phyloP scores from a whole-genome alignment of 768 basidiomycete species.

The Russula dissimulans region DNA sequence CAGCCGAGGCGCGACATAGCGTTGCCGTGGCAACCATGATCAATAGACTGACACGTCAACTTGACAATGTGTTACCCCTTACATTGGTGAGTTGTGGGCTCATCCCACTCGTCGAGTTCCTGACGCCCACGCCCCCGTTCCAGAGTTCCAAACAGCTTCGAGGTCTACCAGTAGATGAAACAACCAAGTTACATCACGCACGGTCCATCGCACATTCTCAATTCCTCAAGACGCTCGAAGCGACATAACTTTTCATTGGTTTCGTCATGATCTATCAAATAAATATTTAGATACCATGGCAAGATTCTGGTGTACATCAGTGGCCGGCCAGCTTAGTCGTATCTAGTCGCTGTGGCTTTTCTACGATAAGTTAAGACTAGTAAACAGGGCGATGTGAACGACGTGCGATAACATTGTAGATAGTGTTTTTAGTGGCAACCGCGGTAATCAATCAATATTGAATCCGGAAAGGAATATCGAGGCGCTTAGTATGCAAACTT shows the following conservation, averaged over 20 bases:
- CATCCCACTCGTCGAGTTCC: not conserved
- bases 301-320: not conserved
- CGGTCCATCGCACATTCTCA: constrained; percentile 12
- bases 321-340: not conserved
- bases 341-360: not conserved
- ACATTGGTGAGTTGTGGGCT: constrained; percentile 42
- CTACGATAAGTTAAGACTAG: not conserved
- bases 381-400: not conserved
- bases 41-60: constrained; percentile 44
- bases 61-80: constrained; percentile 52
- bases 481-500: constrained; percentile 18
- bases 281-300: not conserved
- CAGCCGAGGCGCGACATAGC: constrained; percentile 51
- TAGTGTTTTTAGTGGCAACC: not conserved
- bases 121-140: not conserved
- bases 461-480: constrained; percentile 19
- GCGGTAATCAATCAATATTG: constrained; percentile 11
- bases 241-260: not conserved
- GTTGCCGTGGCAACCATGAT: constrained; percentile 71
- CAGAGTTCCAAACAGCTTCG: constrained; percentile 15
- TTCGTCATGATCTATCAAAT: not conserved
- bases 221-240: constrained; percentile 16
- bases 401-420: not conserved
- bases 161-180: constrained; percentile 7
- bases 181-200: constrained; percentile 15